A percentile compares a stretch with the other conserved stretches of the same genome.
These are phyloP conservation scores for Penicillium pulvis DNA, from an alignment of 495 filamentous ascomycete genomes.

Conservation along the genomic window DNA sequence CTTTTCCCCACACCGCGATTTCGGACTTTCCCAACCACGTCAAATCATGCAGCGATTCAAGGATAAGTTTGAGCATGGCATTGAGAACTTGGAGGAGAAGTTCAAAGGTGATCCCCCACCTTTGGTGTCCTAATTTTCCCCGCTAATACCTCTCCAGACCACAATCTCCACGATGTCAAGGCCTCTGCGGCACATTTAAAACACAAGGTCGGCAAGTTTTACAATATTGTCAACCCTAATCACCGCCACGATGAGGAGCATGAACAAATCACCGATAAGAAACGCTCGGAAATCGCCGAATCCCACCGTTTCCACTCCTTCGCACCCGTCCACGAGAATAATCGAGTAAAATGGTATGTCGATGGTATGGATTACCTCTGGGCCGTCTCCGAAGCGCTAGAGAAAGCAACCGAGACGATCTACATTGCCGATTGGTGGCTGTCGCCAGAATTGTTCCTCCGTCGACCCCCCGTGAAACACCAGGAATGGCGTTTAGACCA, in stretches of 20 bases:
- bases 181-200: conserved; percentile 56
- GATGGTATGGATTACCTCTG: conserved; percentile 92
- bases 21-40: conserved; percentile 4
- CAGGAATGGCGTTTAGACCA: conserved; percentile 90
- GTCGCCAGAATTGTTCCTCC: conserved; percentile 87
- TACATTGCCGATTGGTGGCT: conserved; percentile 99
- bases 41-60: conserved; percentile 38
- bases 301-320: conserved; percentile 85
- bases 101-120: conserved; percentile 31
- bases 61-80: conserved; percentile 28
- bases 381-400: conserved; percentile 84
- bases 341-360: conserved; percentile 95
- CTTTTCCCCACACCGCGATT: conserved; percentile 12
- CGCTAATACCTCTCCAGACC: conserved; percentile 23
- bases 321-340: conserved; percentile 80
- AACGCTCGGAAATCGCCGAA: conserved; percentile 70
- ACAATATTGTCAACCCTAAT: conserved; percentile 78
- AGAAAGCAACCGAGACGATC: conserved; percentile 85
- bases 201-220: conserved; percentile 67
- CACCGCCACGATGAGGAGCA: conserved; percentile 96
- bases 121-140: neutral
- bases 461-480: conserved; percentile 75
- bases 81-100: conserved; percentile 34
- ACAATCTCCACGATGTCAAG: conserved; percentile 49
- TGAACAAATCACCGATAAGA: conserved; percentile 79